phyloP scores from a whole-genome alignment of 2,329 filamentous ascomycete genomes.

The Hymenotorrendiella dingleyae region DNA sequence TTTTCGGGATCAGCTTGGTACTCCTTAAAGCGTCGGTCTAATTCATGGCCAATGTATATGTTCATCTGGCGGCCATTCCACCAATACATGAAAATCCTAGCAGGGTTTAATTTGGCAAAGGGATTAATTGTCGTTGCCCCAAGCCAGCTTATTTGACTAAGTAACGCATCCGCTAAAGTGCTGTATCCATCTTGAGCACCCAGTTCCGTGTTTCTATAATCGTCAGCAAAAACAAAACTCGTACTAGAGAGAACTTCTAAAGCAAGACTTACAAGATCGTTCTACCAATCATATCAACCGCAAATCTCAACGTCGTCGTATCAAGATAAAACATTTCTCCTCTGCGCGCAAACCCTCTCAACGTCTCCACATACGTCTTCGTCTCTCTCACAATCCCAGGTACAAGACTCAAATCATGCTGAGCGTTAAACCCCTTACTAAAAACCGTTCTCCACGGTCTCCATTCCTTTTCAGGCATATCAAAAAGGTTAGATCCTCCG shows the following conservation, averaged over 20 bases:
- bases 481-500: constrained; percentile 9
- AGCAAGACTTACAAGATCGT: constrained; percentile 6
- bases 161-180: constrained; percentile 2
- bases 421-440: constrained; percentile 5
- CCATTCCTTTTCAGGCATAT: constrained; percentile 10
- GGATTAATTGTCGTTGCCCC: constrained; percentile 3
- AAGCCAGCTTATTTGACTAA: constrained; percentile 13
- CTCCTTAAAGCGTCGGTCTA: constrained; percentile 10
- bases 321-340: constrained; percentile 8
- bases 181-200: constrained; percentile 13
- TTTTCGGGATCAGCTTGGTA: constrained; percentile 5
- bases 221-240: not conserved
- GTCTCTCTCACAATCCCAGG: constrained; percentile 11
- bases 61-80: constrained; percentile 11
- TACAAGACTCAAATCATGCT: constrained; percentile 7
- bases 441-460: constrained; percentile 7
- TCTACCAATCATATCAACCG: constrained; percentile 9
- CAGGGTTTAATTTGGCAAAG: not conserved
- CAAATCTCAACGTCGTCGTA: constrained; percentile 3
- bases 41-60: constrained; percentile 10
- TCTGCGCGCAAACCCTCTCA: not conserved
- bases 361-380: constrained; percentile 1
- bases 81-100: constrained; percentile 5
- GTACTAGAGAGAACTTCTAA: not conserved
- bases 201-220: constrained; percentile 6